phyloP scores from a whole-genome alignment of 2,329 filamentous ascomycete species.

The Ceratocystis variospora region DNA sequence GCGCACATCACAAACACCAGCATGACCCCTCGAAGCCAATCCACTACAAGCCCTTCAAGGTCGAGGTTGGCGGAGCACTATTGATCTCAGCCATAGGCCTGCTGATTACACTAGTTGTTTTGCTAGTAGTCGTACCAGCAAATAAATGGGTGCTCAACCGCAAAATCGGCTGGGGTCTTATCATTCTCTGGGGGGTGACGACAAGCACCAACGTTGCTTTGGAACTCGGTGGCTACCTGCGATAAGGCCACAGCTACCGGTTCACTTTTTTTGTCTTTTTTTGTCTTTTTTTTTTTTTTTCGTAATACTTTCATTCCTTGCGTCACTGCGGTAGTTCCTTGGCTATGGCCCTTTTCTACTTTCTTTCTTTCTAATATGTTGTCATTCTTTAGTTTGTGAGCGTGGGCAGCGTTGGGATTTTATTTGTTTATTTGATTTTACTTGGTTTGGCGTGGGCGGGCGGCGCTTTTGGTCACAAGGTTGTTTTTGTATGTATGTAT shows the following conservation, averaged over 20 bases:
- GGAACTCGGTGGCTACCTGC: constrained; percentile 46
- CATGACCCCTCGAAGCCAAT: constrained; percentile 48
- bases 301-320: background rate
- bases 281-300: background rate
- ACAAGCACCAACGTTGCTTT: constrained; percentile 70
- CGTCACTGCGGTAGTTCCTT: background rate
- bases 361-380: background rate
- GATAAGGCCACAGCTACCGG: constrained; percentile 28
- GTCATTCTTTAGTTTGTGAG: background rate
- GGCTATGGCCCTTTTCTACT: background rate
- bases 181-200: constrained; percentile 66
- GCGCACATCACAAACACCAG: constrained; percentile 51
- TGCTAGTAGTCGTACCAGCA: constrained; percentile 69
- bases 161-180: constrained; percentile 66
- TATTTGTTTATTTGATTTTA: background rate
- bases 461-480: background rate
- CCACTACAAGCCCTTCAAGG: constrained; percentile 62
- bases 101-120: constrained; percentile 60
- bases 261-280: background rate
- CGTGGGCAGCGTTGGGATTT: background rate
- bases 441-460: background rate
- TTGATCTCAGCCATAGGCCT: constrained; percentile 76
- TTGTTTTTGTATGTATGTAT: background rate
- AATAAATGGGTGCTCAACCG: constrained; percentile 78
- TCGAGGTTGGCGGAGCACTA: constrained; percentile 72